phyloP scores from a whole-genome alignment of 2,329 filamentous ascomycete genomes.

The Paecilomyces sp. region DNA sequence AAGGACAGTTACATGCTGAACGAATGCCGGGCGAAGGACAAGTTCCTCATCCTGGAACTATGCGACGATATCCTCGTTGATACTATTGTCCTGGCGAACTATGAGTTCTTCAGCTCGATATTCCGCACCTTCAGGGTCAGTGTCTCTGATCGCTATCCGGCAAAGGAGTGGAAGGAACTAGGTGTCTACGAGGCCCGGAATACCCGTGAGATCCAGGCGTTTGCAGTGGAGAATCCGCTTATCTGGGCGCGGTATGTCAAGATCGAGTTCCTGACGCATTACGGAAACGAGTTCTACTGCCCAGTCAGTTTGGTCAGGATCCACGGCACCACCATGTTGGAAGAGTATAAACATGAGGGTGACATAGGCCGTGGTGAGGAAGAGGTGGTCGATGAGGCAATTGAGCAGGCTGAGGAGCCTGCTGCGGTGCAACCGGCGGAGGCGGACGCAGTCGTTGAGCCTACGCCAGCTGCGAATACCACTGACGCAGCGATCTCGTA shows the following conservation, averaged over 20 bases:
- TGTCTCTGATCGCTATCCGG: constrained; percentile 89
- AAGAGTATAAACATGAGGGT: constrained; percentile 84
- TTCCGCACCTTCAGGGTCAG: constrained; percentile 84
- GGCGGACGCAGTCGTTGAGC: constrained; percentile 14
- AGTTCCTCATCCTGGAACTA: constrained; percentile 89
- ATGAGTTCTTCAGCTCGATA: constrained; percentile 98
- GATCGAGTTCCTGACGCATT: constrained; percentile 87
- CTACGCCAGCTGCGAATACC: neutral
- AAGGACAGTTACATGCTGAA: constrained; percentile 99
- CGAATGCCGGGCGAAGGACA: constrained; percentile 77
- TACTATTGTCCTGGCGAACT: constrained; percentile 94
- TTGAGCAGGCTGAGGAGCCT: constrained; percentile 13
- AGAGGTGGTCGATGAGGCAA: constrained; percentile 53
- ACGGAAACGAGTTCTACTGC: constrained; percentile 94
- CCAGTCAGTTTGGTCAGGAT: constrained; percentile 84
- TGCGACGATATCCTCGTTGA: constrained; percentile 84
- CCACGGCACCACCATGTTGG: constrained; percentile 88
- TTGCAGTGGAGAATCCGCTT: constrained; percentile 84
- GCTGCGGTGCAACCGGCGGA: constrained; percentile 16
- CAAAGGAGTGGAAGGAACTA: constrained; percentile 88
- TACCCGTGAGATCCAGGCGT: constrained; percentile 87
- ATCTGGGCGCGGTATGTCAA: constrained; percentile 94
- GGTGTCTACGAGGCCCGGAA: constrained; percentile 89
- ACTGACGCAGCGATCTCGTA: neutral
- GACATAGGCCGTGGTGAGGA: constrained; percentile 54